Evolutionary conservation across 495 filamentous ascomycete genomes (phyloP).

Genomic region (Hypoxylon perforatum): DNA sequence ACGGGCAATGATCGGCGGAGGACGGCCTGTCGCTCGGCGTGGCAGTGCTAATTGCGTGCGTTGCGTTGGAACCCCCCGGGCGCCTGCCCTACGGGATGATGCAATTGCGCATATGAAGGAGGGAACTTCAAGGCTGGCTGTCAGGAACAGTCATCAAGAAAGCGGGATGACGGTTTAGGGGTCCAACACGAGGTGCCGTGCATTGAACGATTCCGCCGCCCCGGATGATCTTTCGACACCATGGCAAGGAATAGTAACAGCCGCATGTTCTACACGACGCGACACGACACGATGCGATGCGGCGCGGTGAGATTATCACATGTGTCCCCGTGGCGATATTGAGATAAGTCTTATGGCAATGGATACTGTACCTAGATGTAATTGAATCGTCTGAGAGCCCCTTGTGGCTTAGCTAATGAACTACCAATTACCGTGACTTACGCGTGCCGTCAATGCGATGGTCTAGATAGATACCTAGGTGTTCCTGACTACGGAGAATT

Average conservation of each 20-base stretch:
- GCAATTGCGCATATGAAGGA: slow-evolving; percentile 29
- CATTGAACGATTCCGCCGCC: slow-evolving; percentile 34
- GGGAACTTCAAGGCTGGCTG: neutral
- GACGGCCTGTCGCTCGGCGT: slow-evolving; percentile 31
- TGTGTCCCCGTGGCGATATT: too few species aligned
- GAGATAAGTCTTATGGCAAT: neutral
- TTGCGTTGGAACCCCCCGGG: slow-evolving; percentile 18
- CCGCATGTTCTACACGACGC: slow-evolving; percentile 7
- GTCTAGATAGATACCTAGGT: too few species aligned
- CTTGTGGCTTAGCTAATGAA: too few species aligned
- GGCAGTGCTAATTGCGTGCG: slow-evolving; percentile 39
- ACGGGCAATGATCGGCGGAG: slow-evolving; percentile 38
- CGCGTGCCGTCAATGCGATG: too few species aligned
- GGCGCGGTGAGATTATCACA: neutral
- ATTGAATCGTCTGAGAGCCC: too few species aligned
- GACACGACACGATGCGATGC: slow-evolving; percentile 2
- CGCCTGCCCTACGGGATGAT: slow-evolving; percentile 32
- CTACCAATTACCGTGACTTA: too few species aligned
- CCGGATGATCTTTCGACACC: slow-evolving; percentile 21
- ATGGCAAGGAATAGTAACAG: neutral
- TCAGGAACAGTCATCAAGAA: slow-evolving; percentile 22
- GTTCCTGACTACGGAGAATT: too few species aligned
- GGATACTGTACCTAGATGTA: too few species aligned
- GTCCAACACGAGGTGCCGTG: slow-evolving; percentile 37
- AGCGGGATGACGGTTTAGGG: slow-evolving; percentile 30